Conservation (phyloP, 1,284 basidiomycete genomes). For the Caloboletus inedulis region DNA sequence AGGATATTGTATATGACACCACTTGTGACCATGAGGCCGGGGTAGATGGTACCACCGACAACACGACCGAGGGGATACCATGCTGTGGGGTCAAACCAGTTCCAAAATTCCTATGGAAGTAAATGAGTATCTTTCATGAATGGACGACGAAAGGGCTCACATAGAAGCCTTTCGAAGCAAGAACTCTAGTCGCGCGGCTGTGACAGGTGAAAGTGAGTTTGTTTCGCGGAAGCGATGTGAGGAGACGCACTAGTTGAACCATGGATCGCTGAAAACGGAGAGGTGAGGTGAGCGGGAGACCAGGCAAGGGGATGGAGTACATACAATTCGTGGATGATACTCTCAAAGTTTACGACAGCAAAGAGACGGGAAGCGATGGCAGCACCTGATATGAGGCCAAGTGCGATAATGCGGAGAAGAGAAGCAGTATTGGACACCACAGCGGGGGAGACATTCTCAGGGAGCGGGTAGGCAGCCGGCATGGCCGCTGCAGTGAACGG, state of each 20-base stretch:
- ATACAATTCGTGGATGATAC: constrained; percentile 98
- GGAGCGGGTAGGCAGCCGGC: constrained; percentile 66
- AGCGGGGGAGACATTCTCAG: constrained; percentile 62
- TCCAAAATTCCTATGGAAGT: constrained; percentile 89
- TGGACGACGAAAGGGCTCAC: constrained; percentile 45
- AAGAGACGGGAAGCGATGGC: constrained; percentile 96
- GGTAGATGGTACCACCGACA: constrained; percentile 97
- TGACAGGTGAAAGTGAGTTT: constrained; percentile 12
- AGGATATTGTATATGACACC: constrained; percentile 95
- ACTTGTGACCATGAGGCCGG: constrained; percentile 96
- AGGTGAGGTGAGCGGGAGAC: constrained; percentile 10
- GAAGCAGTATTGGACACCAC: constrained; percentile 81
- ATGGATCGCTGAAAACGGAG: constrained; percentile 71
- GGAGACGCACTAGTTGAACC: constrained; percentile 89
- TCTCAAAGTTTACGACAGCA: constrained; percentile 97
- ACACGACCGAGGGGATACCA: constrained; percentile 99
- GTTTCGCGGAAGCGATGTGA: not conserved
- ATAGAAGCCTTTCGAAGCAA: constrained; percentile 93
- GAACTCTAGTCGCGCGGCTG: constrained; percentile 86
- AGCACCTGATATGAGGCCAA: constrained; percentile 86
- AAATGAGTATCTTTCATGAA: not conserved
- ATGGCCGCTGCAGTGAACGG: constrained; percentile 40
- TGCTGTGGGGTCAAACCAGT: constrained; percentile 99
- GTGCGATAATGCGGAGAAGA: constrained; percentile 81
- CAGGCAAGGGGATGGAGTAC: constrained; percentile 33